A percentile compares a stretch with the other conserved stretches of the same genome.
Evolutionary conservation across 176 grass and related monocot species (phyloP).

Genomic region (Panicum miliaceum): DNA sequence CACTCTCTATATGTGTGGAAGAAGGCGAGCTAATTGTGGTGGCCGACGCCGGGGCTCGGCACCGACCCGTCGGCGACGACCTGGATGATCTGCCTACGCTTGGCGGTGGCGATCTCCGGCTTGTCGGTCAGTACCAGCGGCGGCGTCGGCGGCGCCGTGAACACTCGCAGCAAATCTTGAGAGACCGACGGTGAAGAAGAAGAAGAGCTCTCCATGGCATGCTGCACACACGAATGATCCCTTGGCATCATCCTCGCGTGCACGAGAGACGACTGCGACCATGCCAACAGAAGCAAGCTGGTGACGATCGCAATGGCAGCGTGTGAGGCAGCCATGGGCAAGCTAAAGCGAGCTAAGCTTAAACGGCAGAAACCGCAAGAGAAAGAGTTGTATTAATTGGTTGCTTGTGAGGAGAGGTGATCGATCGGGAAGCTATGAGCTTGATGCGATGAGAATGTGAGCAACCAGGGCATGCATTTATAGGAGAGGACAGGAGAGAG

Average conservation of each 20-base stretch:
- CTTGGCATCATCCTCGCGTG: constrained; percentile 44
- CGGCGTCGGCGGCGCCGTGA: constrained; percentile 11
- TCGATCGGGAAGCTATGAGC: not conserved
- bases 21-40: constrained; percentile 46
- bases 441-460: constrained; percentile 32
- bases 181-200: not conserved
- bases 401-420: not conserved
- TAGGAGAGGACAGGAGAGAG: constrained; percentile 4
- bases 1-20: not conserved
- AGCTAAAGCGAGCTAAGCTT: not conserved
- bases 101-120: not conserved
- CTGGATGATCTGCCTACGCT: constrained; percentile 15
- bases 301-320: constrained; percentile 31
- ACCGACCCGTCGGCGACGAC: constrained; percentile 35
- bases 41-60: constrained; percentile 59
- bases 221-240: not conserved
- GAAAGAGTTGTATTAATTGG: not conserved
- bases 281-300: constrained; percentile 41
- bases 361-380: too few relatives aligned
- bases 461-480: constrained; percentile 39
- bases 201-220: not conserved
- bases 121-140: not conserved
- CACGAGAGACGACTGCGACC: not conserved
- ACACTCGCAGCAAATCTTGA: constrained; percentile 16
- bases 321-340: constrained; percentile 40